Base-by-base conservation (phyloP, 768 basidiomycete genomes). In the Macrolepiota fuliginosa region DNA sequence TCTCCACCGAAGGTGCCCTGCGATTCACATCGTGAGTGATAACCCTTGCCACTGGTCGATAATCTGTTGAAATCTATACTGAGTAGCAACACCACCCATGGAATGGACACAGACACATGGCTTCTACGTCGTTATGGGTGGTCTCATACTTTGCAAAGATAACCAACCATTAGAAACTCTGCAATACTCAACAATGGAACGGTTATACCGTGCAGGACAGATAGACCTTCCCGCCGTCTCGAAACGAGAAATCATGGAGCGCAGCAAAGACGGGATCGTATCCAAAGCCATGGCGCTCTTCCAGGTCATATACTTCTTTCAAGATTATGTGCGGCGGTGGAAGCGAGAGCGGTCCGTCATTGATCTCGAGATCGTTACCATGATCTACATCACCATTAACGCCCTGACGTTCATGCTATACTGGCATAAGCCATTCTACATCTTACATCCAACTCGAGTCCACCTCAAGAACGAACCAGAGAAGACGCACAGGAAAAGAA, bases 211-310 rank as follows among this genome's bases (percentile, higher is more conserved):
- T 22, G 27, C 51, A 19, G 52, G 59, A 35, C 59, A 61, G 32
- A 61, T 61, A 32, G 59, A 61, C 39, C 59, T 61, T 15, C 59
- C 59, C 3, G 40, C 15, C n/a, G 39, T 61, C 22, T 61, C 59
- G 4, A 53, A 54, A 47, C 37, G 52, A 24, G 59, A 61, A 53
- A 61, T 61, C 11, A 54, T 61, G 59, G 42, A 61, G 15, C 59
- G 59, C 25, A 61, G 59, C 42, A 61, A 61, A 42, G 59, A 61
- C 10, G 59, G 59, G 1, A 54, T 61, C 42, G 59, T 61, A 27
- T 61, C 59, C 59, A 61, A 61, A 47, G 59, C 52, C n/a, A 61
- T 61, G 59, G 60, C 60, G 1, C 60, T 61, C n/a, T 61, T 54
- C 35, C 60, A 61, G 19, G 60, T 61, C 54, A 37, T 61, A 19